Evolutionary conservation across 148 eudicot genomes (phyloP).

Genomic region (Fagopyrum esculentum): DNA sequence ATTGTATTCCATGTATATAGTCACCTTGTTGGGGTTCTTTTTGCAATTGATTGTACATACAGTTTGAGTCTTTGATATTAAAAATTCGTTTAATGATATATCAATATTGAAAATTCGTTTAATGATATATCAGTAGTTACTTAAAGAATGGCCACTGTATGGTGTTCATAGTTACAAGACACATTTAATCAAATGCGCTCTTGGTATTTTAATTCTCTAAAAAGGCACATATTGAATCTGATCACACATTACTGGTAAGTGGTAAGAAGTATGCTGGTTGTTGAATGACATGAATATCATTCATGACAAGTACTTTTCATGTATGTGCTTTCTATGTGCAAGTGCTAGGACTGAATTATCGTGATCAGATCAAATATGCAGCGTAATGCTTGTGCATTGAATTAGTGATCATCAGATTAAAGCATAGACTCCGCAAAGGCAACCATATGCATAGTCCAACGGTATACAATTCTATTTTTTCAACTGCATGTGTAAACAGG

Average conservation of each 20-base stretch:
- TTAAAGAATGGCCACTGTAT: not conserved
- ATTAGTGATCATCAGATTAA: too few species aligned
- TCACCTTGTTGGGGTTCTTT: too few species aligned
- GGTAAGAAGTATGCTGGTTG: too few species aligned
- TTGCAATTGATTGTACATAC: too few species aligned
- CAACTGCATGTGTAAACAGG: too few species aligned
- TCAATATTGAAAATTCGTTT: not conserved
- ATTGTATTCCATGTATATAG: too few species aligned
- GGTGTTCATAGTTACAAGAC: not conserved
- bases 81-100: not conserved
- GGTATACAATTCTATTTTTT: too few species aligned
- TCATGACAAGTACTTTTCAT: not conserved
- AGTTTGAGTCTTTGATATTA: too few species aligned
- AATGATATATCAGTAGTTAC: not conserved
- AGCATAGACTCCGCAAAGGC: too few species aligned
- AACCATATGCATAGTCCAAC: too few species aligned
- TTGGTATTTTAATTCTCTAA: not conserved
- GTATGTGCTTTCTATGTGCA: not conserved
- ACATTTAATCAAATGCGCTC: not conserved
- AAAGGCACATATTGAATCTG: not conserved
- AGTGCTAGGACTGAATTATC: not conserved
- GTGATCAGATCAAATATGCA: not conserved
- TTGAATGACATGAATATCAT: not conserved
- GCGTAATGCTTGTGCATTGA: not conserved
- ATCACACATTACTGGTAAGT: constrained; percentile 3